Base-by-base conservation (phyloP, 805 yeast species). In the Nakazawaea populi region DNA sequence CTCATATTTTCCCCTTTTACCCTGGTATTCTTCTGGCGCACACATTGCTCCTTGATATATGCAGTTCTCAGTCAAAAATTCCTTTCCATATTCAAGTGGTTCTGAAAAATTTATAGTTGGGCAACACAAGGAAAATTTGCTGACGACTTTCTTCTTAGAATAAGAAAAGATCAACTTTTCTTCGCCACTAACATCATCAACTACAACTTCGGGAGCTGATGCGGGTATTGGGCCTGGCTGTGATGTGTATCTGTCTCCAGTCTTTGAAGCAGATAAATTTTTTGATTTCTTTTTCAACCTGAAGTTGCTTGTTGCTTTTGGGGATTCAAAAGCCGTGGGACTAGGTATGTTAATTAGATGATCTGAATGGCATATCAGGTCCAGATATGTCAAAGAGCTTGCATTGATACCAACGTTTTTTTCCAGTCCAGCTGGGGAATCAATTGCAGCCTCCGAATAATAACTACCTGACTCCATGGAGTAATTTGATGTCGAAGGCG, bases 11-110 rank as follows among this genome's bases (percentile, higher is more conserved):
- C 68, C 71, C 34, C 82, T 65, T 48, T 74, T 74, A 6, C 80
- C 80, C 34, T 60, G 64, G 54, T 74, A 74, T 49, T 67, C 67
- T n/a, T 63, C 67, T 1, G 63, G 60, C 1, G 75, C 70, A 5
- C 67, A 74, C 62, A 69, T 66, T 1, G 80, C 80, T n/a, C 73
- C 61, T 7, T 78, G 79, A 52, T 76, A 76, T 5, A 76, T 68
- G 56, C 81, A 74, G 59, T 76, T 76, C 14, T 65, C 65, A 9
- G 42, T 49, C 44, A 66, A 53, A 55, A 76, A 77, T 10, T 62
- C 58, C 5, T 58, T 30, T 9, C 34, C 46, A 32, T 35, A 41
- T 10, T 45, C 38, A n/a, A 48, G 27, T 6, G 38, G 38, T 31
- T 32, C 35, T 8, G 27, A 6, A 10, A 44, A 47, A 7, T 44